A percentile compares a stretch with the other conserved stretches of the same genome.
phyloP scores from a whole-genome alignment of 2,329 filamentous ascomycete genomes.

The Fusarium papillatum region DNA sequence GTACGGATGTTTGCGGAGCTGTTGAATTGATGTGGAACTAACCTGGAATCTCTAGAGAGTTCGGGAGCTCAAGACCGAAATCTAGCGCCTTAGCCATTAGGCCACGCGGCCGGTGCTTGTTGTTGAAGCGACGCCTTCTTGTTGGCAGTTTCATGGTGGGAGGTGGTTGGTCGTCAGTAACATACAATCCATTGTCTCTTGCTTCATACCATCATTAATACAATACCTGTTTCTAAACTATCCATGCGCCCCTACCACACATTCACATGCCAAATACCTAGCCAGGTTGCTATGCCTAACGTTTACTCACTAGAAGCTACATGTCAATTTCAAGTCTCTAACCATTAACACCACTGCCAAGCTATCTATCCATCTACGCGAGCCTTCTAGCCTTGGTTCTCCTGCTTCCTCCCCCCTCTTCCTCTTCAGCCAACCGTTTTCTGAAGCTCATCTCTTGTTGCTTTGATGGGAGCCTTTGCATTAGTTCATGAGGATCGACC shows the following conservation, averaged over 20 bases:
- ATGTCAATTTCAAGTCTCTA: neutral
- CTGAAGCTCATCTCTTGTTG: neutral
- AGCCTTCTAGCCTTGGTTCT: neutral
- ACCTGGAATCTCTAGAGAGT: constrained; percentile 2
- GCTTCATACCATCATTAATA: neutral
- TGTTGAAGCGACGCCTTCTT: neutral
- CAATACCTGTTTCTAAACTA: neutral
- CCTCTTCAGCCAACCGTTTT: neutral
- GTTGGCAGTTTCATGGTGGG: neutral
- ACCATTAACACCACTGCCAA: neutral
- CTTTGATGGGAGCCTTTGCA: neutral
- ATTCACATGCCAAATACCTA: neutral
- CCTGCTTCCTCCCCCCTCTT: neutral
- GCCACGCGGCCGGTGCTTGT: neutral
- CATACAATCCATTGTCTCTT: neutral
- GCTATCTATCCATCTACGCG: neutral
- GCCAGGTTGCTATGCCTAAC: too few species aligned
- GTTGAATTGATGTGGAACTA: neutral
- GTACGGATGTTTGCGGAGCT: neutral
- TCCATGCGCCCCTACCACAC: neutral
- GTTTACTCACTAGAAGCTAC: neutral
- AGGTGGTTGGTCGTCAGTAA: neutral
- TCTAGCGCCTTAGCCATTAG: constrained; percentile 3
- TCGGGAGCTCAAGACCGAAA: neutral
- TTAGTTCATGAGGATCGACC: neutral